Evolutionary conservation across 495 filamentous ascomycete species (phyloP).

Genomic region (Amniculicola lignicola): DNA sequence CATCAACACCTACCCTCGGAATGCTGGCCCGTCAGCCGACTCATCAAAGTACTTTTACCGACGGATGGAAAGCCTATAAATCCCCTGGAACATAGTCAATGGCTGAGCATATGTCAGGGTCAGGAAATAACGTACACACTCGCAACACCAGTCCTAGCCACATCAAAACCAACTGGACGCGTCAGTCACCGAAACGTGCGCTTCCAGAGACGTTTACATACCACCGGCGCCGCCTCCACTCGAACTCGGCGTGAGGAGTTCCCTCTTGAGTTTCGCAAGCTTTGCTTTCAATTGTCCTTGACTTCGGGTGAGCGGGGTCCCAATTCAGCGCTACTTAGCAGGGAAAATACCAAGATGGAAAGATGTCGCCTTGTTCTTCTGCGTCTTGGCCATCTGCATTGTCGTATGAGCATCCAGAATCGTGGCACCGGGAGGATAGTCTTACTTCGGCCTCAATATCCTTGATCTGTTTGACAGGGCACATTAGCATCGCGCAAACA

Average conservation of each 20-base stretch:
- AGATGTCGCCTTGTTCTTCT: slow-evolving; percentile 97
- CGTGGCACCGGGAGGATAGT: slow-evolving; percentile 33
- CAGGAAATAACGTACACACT: slow-evolving; percentile 66
- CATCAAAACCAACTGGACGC: slow-evolving; percentile 80
- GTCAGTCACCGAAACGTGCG: slow-evolving; percentile 4
- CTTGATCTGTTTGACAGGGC: slow-evolving; percentile 71
- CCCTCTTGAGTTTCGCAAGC: slow-evolving; percentile 94
- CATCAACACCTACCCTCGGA: slow-evolving; percentile 65
- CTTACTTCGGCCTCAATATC: slow-evolving; percentile 90
- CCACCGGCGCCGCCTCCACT: slow-evolving; percentile 80
- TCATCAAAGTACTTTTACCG: slow-evolving; percentile 97
- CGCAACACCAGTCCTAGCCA: slow-evolving; percentile 95
- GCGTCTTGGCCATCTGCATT: slow-evolving; percentile 80
- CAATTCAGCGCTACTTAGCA: too few species aligned
- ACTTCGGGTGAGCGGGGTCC: background rate
- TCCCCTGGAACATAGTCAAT: slow-evolving; percentile 37
- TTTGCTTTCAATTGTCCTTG: slow-evolving; percentile 96
- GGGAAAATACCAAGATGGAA: slow-evolving; percentile 62
- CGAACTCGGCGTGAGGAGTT: slow-evolving; percentile 81
- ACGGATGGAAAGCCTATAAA: slow-evolving; percentile 87
- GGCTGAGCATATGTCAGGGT: background rate
- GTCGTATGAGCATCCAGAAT: background rate
- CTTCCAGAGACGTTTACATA: slow-evolving; percentile 38
- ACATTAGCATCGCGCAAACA: slow-evolving; percentile 15
- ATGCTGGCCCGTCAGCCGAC: slow-evolving; percentile 87